Evolutionary conservation across 345 rosid genomes (phyloP), one percentile per base, ranked within the genome.

Genomic region (Odontarrhena argentea): DNA sequence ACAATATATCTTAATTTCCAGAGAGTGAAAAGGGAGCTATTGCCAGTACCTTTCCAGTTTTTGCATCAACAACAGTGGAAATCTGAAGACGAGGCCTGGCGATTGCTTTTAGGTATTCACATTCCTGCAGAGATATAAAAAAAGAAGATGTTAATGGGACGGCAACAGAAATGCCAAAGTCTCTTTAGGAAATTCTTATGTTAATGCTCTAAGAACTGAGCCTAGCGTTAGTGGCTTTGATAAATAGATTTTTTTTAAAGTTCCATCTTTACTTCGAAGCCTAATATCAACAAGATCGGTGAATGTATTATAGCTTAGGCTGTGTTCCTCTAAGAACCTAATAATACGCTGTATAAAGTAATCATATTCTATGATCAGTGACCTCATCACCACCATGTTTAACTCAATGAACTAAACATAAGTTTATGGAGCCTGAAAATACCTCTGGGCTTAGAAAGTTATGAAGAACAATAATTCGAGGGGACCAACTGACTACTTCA

Each of bases 381-480:
- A 15, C n/a, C 28, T 71, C 54, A 60, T 18, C 3, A 65, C 35
- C 7, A 57, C 41, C 13, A 15, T 2, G 55, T 35, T 36, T 46
- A 37, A 57, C 35, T 49, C 36, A 40, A 26, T 45, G 14, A 60
- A 25, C 9, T 34, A 18, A 60, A 10, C 7, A 69, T 6, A 7
- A 10, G 25, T 43, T 11, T 32, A 50, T 0, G 40, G 57, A 38
- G 67, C 1, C 6, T 66, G 61, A 26, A 65, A 62, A 71, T 87
- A 93, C 98, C 98, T 93, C 91, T n/a, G 44, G 45, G 78, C 97
- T 93, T 62, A 93, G 85, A 75, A 93, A 93, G 76, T 84, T 82
- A 56, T 93, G 97, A 12, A 93, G 82, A 26, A 93, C 79, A 32
- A 90, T 83, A 46, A 93, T 88, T 59, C 98, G 85, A 9, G 98